These are phyloP conservation scores for Sugiyamaella pinicola DNA, from an alignment of 1,139 yeast species.

Conservation along the genomic window DNA sequence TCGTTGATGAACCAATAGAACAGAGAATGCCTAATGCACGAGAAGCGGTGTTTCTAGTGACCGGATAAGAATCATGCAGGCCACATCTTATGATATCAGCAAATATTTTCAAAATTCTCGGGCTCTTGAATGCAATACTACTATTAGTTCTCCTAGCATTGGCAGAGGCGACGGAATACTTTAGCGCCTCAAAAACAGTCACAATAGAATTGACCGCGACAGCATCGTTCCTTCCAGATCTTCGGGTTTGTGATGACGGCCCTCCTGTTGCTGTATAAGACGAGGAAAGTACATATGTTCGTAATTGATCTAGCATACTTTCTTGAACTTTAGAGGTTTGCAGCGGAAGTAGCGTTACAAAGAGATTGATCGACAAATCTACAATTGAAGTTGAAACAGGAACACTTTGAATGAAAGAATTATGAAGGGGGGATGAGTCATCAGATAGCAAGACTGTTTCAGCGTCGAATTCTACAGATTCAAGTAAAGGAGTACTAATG, in stretches of 20 bases:
- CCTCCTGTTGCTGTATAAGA: neutral
- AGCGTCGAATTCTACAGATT: slow-evolving; percentile 37
- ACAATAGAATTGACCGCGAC: slow-evolving; percentile 62
- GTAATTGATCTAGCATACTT: slow-evolving; percentile 77
- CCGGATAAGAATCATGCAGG: slow-evolving; percentile 41
- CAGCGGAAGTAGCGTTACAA: slow-evolving; percentile 68
- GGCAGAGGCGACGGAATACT: slow-evolving; percentile 24
- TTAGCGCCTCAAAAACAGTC: slow-evolving; percentile 62
- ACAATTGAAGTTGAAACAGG: slow-evolving; percentile 55
- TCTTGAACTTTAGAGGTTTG: slow-evolving; percentile 82
- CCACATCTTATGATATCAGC: slow-evolving; percentile 60
- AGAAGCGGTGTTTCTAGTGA: slow-evolving; percentile 54
- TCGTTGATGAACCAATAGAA: slow-evolving; percentile 46
- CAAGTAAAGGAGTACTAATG: slow-evolving; percentile 32
- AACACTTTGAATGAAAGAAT: slow-evolving; percentile 22
- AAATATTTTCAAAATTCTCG: slow-evolving; percentile 49
- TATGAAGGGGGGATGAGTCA: slow-evolving; percentile 11
- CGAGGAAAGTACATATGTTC: slow-evolving; percentile 50
- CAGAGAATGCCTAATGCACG: slow-evolving; percentile 67
- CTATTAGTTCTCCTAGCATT: slow-evolving; percentile 20
- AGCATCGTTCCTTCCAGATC: slow-evolving; percentile 44
- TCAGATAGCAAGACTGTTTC: slow-evolving; percentile 25
- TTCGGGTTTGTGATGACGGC: slow-evolving; percentile 40
- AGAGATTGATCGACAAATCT: slow-evolving; percentile 76
- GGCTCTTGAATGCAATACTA: slow-evolving; percentile 29